These are phyloP conservation scores for Huntiella abstrusa DNA, from an alignment of 2,329 filamentous ascomycete species.

Conservation along the genomic window DNA sequence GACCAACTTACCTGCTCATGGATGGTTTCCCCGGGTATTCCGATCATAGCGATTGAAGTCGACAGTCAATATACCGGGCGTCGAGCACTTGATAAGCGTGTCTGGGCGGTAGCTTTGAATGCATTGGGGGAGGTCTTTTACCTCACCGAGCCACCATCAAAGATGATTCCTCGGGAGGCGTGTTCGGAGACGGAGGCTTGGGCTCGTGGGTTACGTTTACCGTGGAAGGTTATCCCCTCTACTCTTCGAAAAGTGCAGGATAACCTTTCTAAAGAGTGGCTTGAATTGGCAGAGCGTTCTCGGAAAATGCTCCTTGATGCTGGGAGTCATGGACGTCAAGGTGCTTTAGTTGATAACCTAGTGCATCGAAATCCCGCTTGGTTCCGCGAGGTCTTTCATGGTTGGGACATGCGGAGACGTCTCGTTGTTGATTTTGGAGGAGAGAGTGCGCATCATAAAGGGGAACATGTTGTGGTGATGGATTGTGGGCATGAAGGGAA, in stretches of 20 bases:
- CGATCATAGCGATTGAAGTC: slow-evolving; percentile 65
- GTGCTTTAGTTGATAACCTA: background rate
- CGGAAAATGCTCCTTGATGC: background rate
- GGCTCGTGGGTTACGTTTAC: background rate
- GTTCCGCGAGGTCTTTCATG: slow-evolving; percentile 58
- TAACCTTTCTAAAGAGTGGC: background rate
- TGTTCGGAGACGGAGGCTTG: background rate
- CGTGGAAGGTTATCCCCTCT: background rate
- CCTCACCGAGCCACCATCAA: slow-evolving; percentile 43
- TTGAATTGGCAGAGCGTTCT: no score
- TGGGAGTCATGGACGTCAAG: background rate
- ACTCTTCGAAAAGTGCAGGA: background rate
- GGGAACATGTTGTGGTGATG: slow-evolving; percentile 62
- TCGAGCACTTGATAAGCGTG: slow-evolving; percentile 48
- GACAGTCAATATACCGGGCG: slow-evolving; percentile 65
- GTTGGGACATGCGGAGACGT: slow-evolving; percentile 81
- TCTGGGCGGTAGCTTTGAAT: slow-evolving; percentile 89
- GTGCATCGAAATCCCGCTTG: slow-evolving; percentile 30
- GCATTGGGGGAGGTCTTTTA: slow-evolving; percentile 85
- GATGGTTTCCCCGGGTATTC: slow-evolving; percentile 81
- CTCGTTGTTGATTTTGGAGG: slow-evolving; percentile 79
- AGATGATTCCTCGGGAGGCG: background rate
- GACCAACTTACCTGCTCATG: slow-evolving; percentile 76
- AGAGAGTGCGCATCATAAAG: slow-evolving; percentile 56
- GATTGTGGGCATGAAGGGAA: slow-evolving; percentile 39